phyloP scores from a whole-genome alignment of 495 filamentous ascomycete genomes.

The Tuber borchii region DNA sequence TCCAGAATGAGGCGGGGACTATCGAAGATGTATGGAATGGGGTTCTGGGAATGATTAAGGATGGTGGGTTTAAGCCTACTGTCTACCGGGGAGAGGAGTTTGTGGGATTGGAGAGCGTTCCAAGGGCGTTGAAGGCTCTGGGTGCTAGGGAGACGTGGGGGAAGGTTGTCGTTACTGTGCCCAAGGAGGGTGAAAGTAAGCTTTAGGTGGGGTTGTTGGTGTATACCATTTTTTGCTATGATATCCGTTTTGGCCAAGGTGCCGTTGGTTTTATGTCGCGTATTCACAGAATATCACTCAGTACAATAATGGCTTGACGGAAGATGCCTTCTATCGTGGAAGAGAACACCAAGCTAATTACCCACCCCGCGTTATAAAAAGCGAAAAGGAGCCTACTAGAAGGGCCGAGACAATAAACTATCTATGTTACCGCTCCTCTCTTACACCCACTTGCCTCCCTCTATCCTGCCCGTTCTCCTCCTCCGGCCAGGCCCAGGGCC shows the following conservation, averaged over 20 bases:
- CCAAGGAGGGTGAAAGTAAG: conserved; percentile 55
- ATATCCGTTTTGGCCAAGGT: neutral
- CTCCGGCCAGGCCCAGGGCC: neutral
- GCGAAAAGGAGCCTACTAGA: neutral
- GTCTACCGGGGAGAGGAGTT: conserved; percentile 62
- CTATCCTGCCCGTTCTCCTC: too few species aligned
- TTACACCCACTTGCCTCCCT: neutral
- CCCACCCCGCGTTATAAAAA: neutral
- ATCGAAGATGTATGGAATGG: conserved; percentile 72
- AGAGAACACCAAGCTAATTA: neutral
- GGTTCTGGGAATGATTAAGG: conserved; percentile 65
- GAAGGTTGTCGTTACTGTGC: conserved; percentile 86
- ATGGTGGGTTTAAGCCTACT: conserved; percentile 74
- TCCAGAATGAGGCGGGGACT: conserved; percentile 63
- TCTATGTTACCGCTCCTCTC: neutral
- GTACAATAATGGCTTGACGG: neutral
- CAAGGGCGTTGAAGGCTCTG: conserved; percentile 66
- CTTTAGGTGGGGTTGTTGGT: conserved; percentile 10
- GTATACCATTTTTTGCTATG: neutral
- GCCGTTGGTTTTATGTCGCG: neutral
- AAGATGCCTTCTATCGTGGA: neutral
- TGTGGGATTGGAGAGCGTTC: conserved; percentile 72
- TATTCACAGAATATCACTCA: neutral
- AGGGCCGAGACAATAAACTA: neutral
- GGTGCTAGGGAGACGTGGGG: conserved; percentile 84